phyloP scores from a whole-genome alignment of 768 basidiomycete species.

The Rhizopogon vesiculosus region DNA sequence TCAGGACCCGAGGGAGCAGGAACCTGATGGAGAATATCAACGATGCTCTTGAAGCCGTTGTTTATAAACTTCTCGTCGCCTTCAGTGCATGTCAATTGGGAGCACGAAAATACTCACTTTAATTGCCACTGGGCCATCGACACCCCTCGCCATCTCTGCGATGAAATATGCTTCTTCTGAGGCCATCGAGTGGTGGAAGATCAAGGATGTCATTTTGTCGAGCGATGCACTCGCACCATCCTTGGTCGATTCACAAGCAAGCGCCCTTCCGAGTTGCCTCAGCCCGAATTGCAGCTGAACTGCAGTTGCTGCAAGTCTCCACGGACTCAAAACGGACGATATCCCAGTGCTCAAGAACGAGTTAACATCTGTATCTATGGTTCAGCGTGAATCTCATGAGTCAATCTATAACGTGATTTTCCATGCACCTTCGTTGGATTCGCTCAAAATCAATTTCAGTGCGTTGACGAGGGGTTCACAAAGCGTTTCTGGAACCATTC shows the following conservation, averaged over 20 bases:
- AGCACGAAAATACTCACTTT: constrained; percentile 42
- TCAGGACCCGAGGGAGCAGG: constrained; percentile 19
- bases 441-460: constrained; percentile 61
- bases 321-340: constrained; percentile 69
- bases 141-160: constrained; percentile 74
- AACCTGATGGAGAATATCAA: constrained; percentile 43
- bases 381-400: constrained; percentile 4
- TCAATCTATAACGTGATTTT: not conserved
- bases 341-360: constrained; percentile 54
- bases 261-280: constrained; percentile 65
- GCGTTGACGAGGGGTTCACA: constrained; percentile 64
- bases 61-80: constrained; percentile 56
- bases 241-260: constrained; percentile 48
- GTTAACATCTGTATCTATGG: constrained; percentile 38
- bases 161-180: constrained; percentile 80
- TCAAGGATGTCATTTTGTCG: constrained; percentile 58
- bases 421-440: constrained; percentile 50
- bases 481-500: constrained; percentile 42
- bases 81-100: not conserved
- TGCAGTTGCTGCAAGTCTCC: constrained; percentile 79
- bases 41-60: constrained; percentile 64
- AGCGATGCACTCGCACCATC: constrained; percentile 56
- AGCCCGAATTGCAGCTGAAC: constrained; percentile 75
- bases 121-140: constrained; percentile 57
- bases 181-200: constrained; percentile 71